These are phyloP conservation scores for Herpetomonas samuelpessoai DNA, from an alignment of 208 protist species.

Conservation along the genomic window DNA sequence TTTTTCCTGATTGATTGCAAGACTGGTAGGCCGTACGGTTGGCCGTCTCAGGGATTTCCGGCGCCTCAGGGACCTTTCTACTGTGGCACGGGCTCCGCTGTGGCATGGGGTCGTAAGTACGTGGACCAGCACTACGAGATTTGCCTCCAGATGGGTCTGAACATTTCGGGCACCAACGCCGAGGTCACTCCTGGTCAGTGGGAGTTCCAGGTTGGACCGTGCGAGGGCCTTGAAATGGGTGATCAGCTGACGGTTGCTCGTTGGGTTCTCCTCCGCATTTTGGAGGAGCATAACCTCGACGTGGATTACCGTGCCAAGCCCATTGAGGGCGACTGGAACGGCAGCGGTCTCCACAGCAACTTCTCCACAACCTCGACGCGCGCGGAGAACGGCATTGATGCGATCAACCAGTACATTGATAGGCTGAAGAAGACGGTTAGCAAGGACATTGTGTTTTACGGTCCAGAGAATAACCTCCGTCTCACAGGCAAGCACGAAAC, in stretches of 20 bases:
- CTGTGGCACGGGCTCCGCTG: conserved; percentile 81
- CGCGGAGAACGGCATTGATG: conserved; percentile 61
- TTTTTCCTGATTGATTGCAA: conserved; percentile 62
- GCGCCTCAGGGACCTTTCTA: conserved; percentile 97
- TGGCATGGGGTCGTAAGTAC: conserved; percentile 88
- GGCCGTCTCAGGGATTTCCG: conserved; percentile 90
- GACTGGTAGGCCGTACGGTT: conserved; percentile 73
- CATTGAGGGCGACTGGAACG: conserved; percentile 97
- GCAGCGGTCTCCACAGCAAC: conserved; percentile 97
- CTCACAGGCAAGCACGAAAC: conserved; percentile 90
- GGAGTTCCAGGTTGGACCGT: conserved; percentile 97
- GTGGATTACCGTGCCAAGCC: conserved; percentile 92
- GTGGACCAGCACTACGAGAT: conserved; percentile 76
- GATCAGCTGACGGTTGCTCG: conserved; percentile 94
- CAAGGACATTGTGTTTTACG: conserved; percentile 89
- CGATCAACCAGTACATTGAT: conserved; percentile 80
- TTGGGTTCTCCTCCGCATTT: conserved; percentile 88
- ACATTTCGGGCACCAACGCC: conserved; percentile 93
- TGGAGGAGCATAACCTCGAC: conserved; percentile 71
- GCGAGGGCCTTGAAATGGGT: conserved; percentile 87
- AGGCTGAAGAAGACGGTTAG: conserved; percentile 55
- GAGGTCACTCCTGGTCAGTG: conserved; percentile 97
- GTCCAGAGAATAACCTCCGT: conserved; percentile 79
- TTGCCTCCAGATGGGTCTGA: conserved; percentile 83
- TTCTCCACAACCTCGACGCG: conserved; percentile 94